These are phyloP conservation scores for Coemansia sp. DNA, from an alignment of 192 early-diverging fungal species.

Conservation along the genomic window DNA sequence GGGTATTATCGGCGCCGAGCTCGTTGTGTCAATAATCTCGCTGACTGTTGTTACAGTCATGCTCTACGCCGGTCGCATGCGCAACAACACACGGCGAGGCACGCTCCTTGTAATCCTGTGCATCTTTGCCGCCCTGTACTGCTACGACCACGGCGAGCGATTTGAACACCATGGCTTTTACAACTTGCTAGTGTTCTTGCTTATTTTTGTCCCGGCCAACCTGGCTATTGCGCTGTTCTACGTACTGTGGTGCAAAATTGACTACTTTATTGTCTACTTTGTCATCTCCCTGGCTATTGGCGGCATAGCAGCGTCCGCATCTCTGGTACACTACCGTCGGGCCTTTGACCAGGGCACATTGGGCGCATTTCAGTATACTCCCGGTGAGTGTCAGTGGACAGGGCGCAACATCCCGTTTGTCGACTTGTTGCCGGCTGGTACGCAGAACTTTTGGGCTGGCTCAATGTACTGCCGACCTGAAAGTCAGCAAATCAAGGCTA, in stretches of 20 bases:
- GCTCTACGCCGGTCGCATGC: conserved; percentile 52
- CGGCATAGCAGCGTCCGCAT: conserved; percentile 14
- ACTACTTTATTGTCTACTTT: conserved; percentile 48
- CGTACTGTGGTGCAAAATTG: conserved; percentile 30
- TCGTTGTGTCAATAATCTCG: conserved; percentile 49
- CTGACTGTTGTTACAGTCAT: conserved; percentile 47
- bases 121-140: conserved; percentile 35
- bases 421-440: conserved; percentile 56
- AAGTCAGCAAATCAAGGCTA: conserved; percentile 37
- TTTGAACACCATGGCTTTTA: conserved; percentile 61
- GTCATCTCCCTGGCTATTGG: conserved; percentile 17
- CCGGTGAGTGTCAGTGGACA: conserved; percentile 55
- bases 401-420: conserved; percentile 56
- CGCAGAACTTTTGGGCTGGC: no score
- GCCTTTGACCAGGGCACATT: conserved; percentile 46
- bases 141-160: no score
- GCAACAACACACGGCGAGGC: conserved; percentile 20
- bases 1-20: conserved; percentile 48
- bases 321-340: conserved; percentile 47
- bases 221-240: conserved; percentile 45
- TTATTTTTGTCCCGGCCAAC: conserved; percentile 57
- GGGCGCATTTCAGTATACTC: conserved; percentile 14
- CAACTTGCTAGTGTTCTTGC: conserved; percentile 60
- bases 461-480: conserved; percentile 38
- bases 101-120: conserved; percentile 14